Base-by-base conservation (phyloP, 2,329 filamentous ascomycete species). In the Dothideomycetes sp. region DNA sequence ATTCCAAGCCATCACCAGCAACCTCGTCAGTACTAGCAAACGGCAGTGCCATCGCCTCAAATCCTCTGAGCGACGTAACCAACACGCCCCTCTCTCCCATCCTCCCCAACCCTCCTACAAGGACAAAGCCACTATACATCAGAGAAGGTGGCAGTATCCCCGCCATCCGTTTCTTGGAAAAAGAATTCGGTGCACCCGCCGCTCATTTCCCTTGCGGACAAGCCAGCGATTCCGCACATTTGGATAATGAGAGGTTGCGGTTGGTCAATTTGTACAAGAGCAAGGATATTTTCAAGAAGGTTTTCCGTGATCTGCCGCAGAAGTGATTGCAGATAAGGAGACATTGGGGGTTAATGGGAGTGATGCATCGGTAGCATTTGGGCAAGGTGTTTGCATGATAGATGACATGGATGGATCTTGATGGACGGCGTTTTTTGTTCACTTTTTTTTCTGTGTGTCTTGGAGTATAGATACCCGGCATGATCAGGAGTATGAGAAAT, bases 71-170 rank as follows among this genome's bases (percentile, higher is more conserved):
- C 8, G 34, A 39, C n/a, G 5, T 25, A n/a, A 5, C 31, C 11
- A 15, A 17, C 25, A 23, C 22, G n/a, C 33, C 29, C 22, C 11
- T 27, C 4, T 23, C 33, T 4, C 16, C 24, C 13, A 12, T 22
- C 23, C 1, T 33, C 30, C 4, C 32, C 12, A 8, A 23, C 32
- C 6, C 6, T 5, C 17, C 10, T 19, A 19, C 33, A 36, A 47
- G 53, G 3, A 49, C 50, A 6, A 82, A 80, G 52, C 89, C 88
- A 0, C 69, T 98, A 3, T 96, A 94, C 58, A 98, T 98, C 51
- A 77, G 91, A 8, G 91, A 98, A 63, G 91, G 91, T 10, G 91
- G 91, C 4, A 93, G 84, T 0, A 98, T 98, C 51, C 91, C 91
- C 0, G 85, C 85, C 0, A 96, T 96, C 43, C 71, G 91, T 5